Conservation (phyloP, 768 basidiomycete species). For the Vishniacozyma victoriae region DNA sequence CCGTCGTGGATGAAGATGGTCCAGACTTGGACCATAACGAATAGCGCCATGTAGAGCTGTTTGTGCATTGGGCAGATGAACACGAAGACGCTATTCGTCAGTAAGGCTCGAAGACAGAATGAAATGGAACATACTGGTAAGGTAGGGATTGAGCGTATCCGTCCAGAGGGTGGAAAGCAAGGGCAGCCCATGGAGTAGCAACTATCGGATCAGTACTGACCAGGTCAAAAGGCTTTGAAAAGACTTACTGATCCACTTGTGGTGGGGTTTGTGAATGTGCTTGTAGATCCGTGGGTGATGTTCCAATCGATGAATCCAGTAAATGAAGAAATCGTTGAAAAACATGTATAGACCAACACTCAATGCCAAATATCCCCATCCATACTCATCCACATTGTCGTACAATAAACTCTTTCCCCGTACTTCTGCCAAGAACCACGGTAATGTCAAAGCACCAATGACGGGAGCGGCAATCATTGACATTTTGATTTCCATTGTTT, state of each 20-base stretch:
- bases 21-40: constrained; percentile 92
- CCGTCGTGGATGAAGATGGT: constrained; percentile 95
- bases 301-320: constrained; percentile 90
- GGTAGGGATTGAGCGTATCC: constrained; percentile 91
- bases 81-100: constrained; percentile 56
- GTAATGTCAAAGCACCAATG: constrained; percentile 78
- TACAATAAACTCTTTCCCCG: constrained; percentile 77
- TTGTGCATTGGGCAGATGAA: constrained; percentile 88
- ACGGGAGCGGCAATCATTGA: constrained; percentile 72
- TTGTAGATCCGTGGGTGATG: constrained; percentile 87
- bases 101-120: not conserved
- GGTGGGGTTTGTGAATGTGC: constrained; percentile 90
- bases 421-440: constrained; percentile 91
- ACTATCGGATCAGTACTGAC: constrained; percentile 53
- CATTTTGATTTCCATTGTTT: constrained; percentile 61
- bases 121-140: constrained; percentile 57
- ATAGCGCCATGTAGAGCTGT: constrained; percentile 71
- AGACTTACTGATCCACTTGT: constrained; percentile 90
- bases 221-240: not conserved
- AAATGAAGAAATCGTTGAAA: constrained; percentile 88
- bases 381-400: constrained; percentile 70
- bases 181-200: constrained; percentile 93
- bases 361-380: constrained; percentile 46
- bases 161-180: constrained; percentile 95
- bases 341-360: constrained; percentile 55